These are phyloP conservation scores for Cladophialophora yegresii DNA, from an alignment of 2,329 filamentous ascomycete genomes.

Conservation along the genomic window DNA sequence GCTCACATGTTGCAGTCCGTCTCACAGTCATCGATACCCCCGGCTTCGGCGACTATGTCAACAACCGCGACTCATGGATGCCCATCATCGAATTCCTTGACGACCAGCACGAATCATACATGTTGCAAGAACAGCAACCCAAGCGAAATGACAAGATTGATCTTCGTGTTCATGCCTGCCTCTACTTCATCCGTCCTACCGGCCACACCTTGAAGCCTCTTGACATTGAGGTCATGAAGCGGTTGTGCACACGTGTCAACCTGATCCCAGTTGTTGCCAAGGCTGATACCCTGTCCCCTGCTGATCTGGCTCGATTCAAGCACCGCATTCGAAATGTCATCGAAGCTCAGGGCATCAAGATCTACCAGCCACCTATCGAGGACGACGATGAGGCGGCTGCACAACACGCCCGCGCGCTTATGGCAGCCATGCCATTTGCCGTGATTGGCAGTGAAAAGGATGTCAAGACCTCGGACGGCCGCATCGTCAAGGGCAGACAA, in stretches of 20 bases:
- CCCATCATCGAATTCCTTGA: conserved; percentile 99
- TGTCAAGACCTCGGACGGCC: conserved; percentile 91
- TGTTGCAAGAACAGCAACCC: conserved; percentile 99
- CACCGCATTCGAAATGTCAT: conserved; percentile 90
- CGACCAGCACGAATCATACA: conserved; percentile 99
- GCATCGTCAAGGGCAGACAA: conserved; percentile 97
- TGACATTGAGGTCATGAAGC: conserved; percentile 99
- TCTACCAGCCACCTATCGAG: conserved; percentile 96
- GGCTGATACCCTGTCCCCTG: conserved; percentile 93
- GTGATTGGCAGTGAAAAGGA: conserved; percentile 99
- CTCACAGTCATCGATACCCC: conserved; percentile 98
- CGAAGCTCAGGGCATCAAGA: conserved; percentile 98
- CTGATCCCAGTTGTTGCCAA: conserved; percentile 98
- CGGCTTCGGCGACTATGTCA: conserved; percentile 99
- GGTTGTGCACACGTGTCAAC: conserved; percentile 96
- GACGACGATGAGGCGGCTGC: conserved; percentile 97
- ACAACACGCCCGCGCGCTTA: conserved; percentile 89
- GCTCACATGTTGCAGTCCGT: conserved; percentile 64
- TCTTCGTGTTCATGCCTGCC: conserved; percentile 93
- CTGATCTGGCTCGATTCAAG: conserved; percentile 92
- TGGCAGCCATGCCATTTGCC: conserved; percentile 97
- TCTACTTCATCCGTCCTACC: conserved; percentile 99
- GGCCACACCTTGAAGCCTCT: conserved; percentile 98
- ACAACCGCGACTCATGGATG: conserved; percentile 99
- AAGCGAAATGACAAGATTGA: conserved; percentile 98